Percentiles rank a stretch among this genome's conserved stretches.
Evolutionary conservation across 129 eudicot species (phyloP).

Genomic region (Helianthus annuus): DNA sequence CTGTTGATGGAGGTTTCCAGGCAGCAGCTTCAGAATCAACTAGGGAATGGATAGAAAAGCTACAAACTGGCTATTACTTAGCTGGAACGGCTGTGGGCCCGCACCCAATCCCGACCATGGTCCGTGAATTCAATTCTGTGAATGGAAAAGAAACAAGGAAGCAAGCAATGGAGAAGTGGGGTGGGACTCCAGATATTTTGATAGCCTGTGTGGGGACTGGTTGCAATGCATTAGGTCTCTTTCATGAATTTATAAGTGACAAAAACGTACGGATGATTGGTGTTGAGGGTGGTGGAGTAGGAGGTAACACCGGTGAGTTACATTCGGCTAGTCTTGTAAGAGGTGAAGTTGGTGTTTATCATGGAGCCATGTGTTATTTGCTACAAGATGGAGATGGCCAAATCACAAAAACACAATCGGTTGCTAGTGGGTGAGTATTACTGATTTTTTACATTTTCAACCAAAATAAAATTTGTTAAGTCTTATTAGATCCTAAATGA

Average conservation of each 20-base stretch:
- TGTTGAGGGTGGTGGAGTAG: slow-evolving; percentile 60
- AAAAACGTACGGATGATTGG: slow-evolving; percentile 62
- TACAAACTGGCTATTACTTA: slow-evolving; percentile 52
- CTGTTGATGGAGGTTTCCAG: slow-evolving; percentile 52
- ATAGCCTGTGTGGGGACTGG: slow-evolving; percentile 78
- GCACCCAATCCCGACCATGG: slow-evolving; percentile 71
- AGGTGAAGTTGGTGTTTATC: slow-evolving; percentile 78
- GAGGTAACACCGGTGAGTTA: slow-evolving; percentile 20
- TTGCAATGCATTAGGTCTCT: slow-evolving; percentile 71
- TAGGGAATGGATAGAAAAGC: slow-evolving; percentile 48
- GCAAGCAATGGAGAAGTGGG: slow-evolving; percentile 78
- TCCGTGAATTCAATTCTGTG: slow-evolving; percentile 70
- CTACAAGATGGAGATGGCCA: slow-evolving; percentile 72
- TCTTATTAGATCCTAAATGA: background rate
- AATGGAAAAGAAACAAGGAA: slow-evolving; percentile 76
- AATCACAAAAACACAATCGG: slow-evolving; percentile 52
- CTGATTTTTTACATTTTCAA: background rate
- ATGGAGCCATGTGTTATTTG: slow-evolving; percentile 77
- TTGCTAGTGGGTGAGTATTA: slow-evolving; percentile 60
- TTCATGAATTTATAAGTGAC: slow-evolving; percentile 64
- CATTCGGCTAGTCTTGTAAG: slow-evolving; percentile 60
- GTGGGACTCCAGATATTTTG: slow-evolving; percentile 68
- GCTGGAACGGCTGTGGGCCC: slow-evolving; percentile 62
- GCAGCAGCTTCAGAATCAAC: slow-evolving; percentile 67
- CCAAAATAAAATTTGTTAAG: background rate